These are phyloP conservation scores for Prunus padus DNA, from an alignment of 306 rosid genomes.

Conservation along the genomic window DNA sequence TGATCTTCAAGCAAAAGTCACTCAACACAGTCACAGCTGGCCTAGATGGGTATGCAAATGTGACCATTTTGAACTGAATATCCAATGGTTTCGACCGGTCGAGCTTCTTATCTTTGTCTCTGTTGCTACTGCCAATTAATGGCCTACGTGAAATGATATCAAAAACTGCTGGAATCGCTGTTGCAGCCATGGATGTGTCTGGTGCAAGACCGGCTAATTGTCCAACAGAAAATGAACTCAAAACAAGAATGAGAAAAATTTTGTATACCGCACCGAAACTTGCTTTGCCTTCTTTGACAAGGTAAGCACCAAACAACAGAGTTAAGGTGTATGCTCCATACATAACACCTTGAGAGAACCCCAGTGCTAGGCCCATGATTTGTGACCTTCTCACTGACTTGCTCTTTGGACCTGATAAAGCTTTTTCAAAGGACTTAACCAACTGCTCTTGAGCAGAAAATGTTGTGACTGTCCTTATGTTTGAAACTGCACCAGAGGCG, in stretches of 20 bases:
- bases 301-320: conserved; percentile 76
- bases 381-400: conserved; percentile 66
- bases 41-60: conserved; percentile 85
- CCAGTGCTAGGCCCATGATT: conserved; percentile 62
- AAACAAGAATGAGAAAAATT: conserved; percentile 87
- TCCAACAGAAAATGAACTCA: conserved; percentile 92
- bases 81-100: conserved; percentile 46
- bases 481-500: conserved; percentile 90
- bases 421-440: conserved; percentile 63
- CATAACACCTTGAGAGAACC: conserved; percentile 77
- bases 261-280: conserved; percentile 58
- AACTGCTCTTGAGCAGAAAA: conserved; percentile 82
- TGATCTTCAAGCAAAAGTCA: conserved; percentile 60
- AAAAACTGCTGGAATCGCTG: conserved; percentile 67
- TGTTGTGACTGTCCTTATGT: conserved; percentile 76
- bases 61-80: conserved; percentile 74
- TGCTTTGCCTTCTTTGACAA: conserved; percentile 45
- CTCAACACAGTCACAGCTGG: conserved; percentile 65
- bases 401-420: conserved; percentile 60
- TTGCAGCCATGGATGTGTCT: conserved; percentile 71
- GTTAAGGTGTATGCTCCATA: conserved; percentile 78
- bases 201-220: conserved; percentile 92
- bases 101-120: conserved; percentile 43
- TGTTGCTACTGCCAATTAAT: conserved; percentile 33
- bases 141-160: conserved; percentile 66